Percentiles rank a stretch among this genome's conserved stretches.
phyloP scores from a whole-genome alignment of 2,329 filamentous ascomycete species.

The Juglanconis sp. region DNA sequence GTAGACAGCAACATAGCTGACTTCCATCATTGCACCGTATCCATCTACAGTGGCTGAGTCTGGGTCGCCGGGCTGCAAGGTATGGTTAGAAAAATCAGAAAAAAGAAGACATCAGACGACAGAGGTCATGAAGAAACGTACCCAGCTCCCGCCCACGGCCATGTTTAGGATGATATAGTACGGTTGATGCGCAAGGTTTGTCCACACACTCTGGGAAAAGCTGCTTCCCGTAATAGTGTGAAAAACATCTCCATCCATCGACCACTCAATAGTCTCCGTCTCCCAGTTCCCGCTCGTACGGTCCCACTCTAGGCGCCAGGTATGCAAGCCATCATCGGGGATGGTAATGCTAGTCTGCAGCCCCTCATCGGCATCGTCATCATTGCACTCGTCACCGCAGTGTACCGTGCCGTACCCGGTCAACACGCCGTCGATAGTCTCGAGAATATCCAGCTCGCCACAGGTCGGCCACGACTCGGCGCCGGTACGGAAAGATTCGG shows the following conservation, averaged over 20 bases:
- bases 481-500: constrained; percentile 43
- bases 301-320: constrained; percentile 47
- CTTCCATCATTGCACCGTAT: constrained; percentile 30
- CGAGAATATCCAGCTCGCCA: constrained; percentile 50
- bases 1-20: constrained; percentile 26
- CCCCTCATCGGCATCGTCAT: constrained; percentile 34
- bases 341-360: constrained; percentile 34
- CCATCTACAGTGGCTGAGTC: constrained; percentile 26
- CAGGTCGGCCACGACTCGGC: constrained; percentile 43
- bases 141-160: constrained; percentile 30
- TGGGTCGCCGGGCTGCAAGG: constrained; percentile 25
- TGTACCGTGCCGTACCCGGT: constrained; percentile 47
- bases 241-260: constrained; percentile 42
- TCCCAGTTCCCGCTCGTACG: constrained; percentile 41
- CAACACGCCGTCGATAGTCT: constrained; percentile 44
- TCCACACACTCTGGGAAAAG: constrained; percentile 42
- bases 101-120: background rate
- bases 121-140: constrained; percentile 15
- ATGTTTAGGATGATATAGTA: constrained; percentile 28
- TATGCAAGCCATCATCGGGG: constrained; percentile 45
- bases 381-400: constrained; percentile 48
- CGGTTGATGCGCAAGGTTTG: constrained; percentile 28
- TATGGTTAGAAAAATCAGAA: background rate
- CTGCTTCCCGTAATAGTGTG: constrained; percentile 39
- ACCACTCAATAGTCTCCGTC: constrained; percentile 47